phyloP scores from a whole-genome alignment of 1,139 yeast genomes.

The Taphrina flavorubra region DNA sequence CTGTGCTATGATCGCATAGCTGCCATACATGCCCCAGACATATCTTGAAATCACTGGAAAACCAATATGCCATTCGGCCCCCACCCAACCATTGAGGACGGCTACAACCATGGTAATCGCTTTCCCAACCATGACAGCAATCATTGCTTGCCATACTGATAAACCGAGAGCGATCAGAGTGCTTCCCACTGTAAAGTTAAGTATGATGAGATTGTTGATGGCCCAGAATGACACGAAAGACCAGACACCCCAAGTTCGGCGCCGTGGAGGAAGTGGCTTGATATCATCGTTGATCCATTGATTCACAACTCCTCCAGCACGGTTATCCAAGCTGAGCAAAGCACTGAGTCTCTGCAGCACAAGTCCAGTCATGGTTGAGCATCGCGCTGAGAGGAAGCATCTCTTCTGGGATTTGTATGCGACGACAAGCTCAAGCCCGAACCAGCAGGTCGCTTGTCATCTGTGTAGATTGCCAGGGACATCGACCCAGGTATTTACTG shows the following conservation, averaged over 20 bases:
- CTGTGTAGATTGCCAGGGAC: neutral
- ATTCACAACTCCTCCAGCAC: neutral
- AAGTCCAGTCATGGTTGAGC: neutral
- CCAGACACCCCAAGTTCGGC: conserved; percentile 61
- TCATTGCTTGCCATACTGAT: conserved; percentile 42
- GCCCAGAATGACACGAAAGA: conserved; percentile 39
- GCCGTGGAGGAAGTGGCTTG: conserved; percentile 67
- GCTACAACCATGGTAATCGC: conserved; percentile 45
- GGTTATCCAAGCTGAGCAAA: neutral
- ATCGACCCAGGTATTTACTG: no score
- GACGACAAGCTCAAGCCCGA: neutral
- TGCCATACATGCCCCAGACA: conserved; percentile 50
- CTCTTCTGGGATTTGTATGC: neutral
- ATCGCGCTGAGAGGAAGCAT: neutral
- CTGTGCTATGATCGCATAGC: conserved; percentile 48
- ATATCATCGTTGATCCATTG: conserved; percentile 62
- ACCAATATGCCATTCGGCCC: conserved; percentile 50
- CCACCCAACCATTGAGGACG: conserved; percentile 50
- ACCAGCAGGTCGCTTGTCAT: neutral
- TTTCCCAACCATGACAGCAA: conserved; percentile 45
- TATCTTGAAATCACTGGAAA: conserved; percentile 49
- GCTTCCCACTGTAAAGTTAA: conserved; percentile 22
- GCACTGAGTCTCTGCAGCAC: neutral
- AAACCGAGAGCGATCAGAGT: conserved; percentile 32
- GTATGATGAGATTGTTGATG: conserved; percentile 28